phyloP scores from a whole-genome alignment of 805 yeast species.

The Candida methanosorbosa region DNA sequence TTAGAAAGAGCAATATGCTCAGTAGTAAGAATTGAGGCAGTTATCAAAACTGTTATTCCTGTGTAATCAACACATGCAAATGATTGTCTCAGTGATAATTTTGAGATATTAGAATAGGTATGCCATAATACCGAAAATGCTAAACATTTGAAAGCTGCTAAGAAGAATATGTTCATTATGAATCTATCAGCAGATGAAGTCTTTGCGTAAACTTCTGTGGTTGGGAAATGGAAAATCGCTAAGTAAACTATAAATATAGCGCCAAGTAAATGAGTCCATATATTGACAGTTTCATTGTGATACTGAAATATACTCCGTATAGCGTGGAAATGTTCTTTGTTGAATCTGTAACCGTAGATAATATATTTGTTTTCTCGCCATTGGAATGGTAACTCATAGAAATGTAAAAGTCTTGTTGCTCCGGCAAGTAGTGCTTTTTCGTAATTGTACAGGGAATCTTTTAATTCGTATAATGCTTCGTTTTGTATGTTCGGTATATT shows the following conservation, averaged over 20 bases:
- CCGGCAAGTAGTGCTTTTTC: conserved; percentile 38
- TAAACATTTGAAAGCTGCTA: conserved; percentile 71
- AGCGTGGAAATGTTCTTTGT: conserved; percentile 52
- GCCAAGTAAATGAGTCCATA: conserved; percentile 88
- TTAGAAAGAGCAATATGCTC: conserved; percentile 73
- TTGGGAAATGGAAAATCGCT: conserved; percentile 55
- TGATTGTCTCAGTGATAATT: conserved; percentile 49
- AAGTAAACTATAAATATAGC: conserved; percentile 49
- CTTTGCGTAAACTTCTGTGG: conserved; percentile 38
- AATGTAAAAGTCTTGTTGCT: conserved; percentile 46
- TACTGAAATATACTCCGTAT: conserved; percentile 46
- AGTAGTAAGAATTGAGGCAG: conserved; percentile 80
- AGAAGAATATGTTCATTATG: conserved; percentile 54
- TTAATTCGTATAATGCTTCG: conserved; percentile 18
- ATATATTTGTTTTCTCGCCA: conserved; percentile 93
- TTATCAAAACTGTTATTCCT: conserved; percentile 84
- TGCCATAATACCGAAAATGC: conserved; percentile 84
- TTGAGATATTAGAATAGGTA: conserved; percentile 75
- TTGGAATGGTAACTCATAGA: conserved; percentile 80
- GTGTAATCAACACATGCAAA: conserved; percentile 94
- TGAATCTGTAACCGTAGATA: conserved; percentile 78
- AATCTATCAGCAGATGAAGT: conserved; percentile 33
- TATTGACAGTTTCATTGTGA: conserved; percentile 88
- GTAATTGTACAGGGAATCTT: conserved; percentile 35
- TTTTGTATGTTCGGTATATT: conserved; percentile 20